These are phyloP conservation scores for Rhazya stricta DNA, from an alignment of 257 asterid species.

Conservation along the genomic window DNA sequence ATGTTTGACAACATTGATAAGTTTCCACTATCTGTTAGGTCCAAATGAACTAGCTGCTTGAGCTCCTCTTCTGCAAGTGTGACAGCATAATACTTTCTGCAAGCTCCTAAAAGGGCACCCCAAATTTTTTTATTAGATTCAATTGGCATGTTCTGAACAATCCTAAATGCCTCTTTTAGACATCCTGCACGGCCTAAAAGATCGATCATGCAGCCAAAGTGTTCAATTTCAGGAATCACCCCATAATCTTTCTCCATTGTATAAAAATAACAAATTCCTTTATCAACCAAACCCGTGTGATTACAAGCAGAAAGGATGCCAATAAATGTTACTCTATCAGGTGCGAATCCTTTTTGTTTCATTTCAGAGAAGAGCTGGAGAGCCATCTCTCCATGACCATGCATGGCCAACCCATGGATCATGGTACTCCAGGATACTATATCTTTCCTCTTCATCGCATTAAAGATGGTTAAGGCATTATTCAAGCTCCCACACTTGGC, in stretches of 20 bases:
- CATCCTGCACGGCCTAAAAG: constrained; percentile 79
- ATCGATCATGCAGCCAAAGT: constrained; percentile 75
- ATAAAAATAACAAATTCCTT: constrained; percentile 47
- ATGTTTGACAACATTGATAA: constrained; percentile 47
- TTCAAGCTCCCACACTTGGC: constrained; percentile 76
- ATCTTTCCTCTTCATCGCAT: constrained; percentile 44
- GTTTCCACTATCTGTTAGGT: constrained; percentile 41
- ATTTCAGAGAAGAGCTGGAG: constrained; percentile 50
- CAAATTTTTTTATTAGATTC: constrained; percentile 69
- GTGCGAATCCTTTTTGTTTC: constrained; percentile 51
- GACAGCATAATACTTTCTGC: constrained; percentile 54
- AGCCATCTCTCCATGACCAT: constrained; percentile 62
- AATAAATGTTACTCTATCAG: constrained; percentile 64
- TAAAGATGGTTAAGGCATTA: constrained; percentile 44
- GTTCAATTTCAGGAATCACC: constrained; percentile 57
- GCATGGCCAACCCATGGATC: constrained; percentile 74
- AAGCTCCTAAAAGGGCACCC: constrained; percentile 76
- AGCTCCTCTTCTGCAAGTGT: constrained; percentile 46
- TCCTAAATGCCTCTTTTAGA: constrained; percentile 57
- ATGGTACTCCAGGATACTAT: constrained; percentile 74
- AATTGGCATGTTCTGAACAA: constrained; percentile 60
- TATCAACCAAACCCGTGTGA: constrained; percentile 59
- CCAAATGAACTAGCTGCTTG: constrained; percentile 38
- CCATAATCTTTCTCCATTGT: constrained; percentile 55
- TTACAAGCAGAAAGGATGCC: constrained; percentile 67